A percentile compares a stretch with the other conserved stretches of the same genome.
Evolutionary conservation across 352 stramenopile species (phyloP).

Genomic region (Pythium plurisporium): DNA sequence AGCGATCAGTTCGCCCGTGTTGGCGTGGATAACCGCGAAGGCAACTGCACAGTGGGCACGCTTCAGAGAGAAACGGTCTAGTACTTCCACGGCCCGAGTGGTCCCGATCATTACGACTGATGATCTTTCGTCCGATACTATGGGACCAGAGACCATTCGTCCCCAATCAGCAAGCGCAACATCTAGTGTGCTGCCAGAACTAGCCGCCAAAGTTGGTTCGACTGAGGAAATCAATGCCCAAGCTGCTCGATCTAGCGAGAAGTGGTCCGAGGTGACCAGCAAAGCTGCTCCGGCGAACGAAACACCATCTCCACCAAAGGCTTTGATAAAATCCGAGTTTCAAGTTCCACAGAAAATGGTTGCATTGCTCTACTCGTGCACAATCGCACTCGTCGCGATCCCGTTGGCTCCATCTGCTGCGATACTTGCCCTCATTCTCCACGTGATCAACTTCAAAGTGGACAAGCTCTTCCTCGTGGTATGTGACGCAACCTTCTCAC

Average conservation of each 20-base stretch:
- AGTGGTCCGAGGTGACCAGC: too few species aligned
- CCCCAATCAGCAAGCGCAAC: too few species aligned
- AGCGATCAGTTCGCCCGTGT: conserved; percentile 25
- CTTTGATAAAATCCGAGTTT: conserved; percentile 53
- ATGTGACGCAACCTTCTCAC: neutral
- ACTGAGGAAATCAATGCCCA: too few species aligned
- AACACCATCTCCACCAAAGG: neutral
- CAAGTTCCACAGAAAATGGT: conserved; percentile 82
- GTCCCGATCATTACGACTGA: neutral
- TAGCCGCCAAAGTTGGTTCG: too few species aligned
- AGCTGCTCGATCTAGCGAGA: too few species aligned
- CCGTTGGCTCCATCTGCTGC: conserved; percentile 57
- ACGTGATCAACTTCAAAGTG: conserved; percentile 80
- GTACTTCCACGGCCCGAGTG: neutral
- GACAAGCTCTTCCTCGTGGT: conserved; percentile 72
- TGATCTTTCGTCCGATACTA: too few species aligned
- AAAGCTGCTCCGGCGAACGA: too few species aligned
- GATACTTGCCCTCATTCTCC: conserved; percentile 47
- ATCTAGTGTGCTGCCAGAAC: too few species aligned
- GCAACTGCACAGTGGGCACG: conserved; percentile 6
- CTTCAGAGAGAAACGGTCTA: neutral
- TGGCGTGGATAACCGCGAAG: conserved; percentile 17
- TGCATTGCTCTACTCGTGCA: conserved; percentile 72
- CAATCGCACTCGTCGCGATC: conserved; percentile 64
- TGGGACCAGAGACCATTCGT: too few species aligned